A percentile compares a stretch with the other conserved stretches of the same genome.
phyloP scores from a whole-genome alignment of 257 asterid species.

The Rubia yunnanensis region DNA sequence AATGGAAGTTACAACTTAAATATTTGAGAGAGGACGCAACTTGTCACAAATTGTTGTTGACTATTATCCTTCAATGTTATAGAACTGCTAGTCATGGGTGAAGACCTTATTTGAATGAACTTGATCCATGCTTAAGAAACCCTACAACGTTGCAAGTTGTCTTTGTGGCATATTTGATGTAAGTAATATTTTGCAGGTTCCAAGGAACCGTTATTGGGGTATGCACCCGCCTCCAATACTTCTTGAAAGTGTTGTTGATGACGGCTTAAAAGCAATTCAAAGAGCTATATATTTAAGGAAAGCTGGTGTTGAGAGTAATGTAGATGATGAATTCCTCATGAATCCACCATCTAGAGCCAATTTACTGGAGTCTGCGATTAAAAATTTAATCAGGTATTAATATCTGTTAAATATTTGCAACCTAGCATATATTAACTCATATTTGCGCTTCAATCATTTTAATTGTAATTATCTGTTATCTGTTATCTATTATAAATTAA shows the following conservation, averaged over 20 bases:
- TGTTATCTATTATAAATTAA: no score
- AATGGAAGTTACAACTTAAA: neutral
- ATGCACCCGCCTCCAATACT: conserved; percentile 96
- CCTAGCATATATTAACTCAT: neutral
- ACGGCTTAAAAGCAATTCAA: conserved; percentile 72
- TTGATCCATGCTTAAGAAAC: neutral
- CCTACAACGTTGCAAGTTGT: neutral
- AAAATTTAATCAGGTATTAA: conserved; percentile 75
- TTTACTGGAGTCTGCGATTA: conserved; percentile 65
- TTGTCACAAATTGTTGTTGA: neutral
- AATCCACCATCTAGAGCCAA: conserved; percentile 83
- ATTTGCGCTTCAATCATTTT: neutral
- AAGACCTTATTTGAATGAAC: neutral
- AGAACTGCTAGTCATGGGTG: neutral
- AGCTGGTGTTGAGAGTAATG: conserved; percentile 79
- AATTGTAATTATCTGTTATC: conserved; percentile 8
- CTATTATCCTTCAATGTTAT: neutral
- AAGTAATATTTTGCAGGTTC: conserved; percentile 46
- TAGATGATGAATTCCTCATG: conserved; percentile 63
- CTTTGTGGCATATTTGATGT: neutral
- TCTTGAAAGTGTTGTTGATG: conserved; percentile 85
- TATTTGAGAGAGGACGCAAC: neutral
- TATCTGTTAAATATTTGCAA: conserved; percentile 6
- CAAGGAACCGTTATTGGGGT: conserved; percentile 95
- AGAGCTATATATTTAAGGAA: conserved; percentile 85